phyloP scores from a whole-genome alignment of 2,329 filamentous ascomycete species.

The Dichotomopilus funicola region DNA sequence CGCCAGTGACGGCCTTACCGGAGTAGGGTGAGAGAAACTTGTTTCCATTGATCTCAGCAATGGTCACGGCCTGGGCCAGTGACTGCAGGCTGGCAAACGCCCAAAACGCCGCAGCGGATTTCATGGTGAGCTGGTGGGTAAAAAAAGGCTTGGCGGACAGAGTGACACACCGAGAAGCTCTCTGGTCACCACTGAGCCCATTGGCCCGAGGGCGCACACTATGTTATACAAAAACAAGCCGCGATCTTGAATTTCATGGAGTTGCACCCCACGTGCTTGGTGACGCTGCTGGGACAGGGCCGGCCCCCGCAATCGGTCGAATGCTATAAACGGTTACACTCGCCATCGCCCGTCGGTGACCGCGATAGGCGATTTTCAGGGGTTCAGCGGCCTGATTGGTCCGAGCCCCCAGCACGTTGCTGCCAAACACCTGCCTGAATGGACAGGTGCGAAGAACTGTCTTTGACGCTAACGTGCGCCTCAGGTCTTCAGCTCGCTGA shows the following conservation, averaged over 20 bases:
- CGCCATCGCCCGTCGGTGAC: constrained; percentile 5
- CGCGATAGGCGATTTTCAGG: constrained; percentile 12
- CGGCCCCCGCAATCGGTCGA: too few relatives aligned
- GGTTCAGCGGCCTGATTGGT: constrained; percentile 15
- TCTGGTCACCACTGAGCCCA: not conserved
- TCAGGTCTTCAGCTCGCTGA: not conserved
- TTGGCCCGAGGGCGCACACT: not conserved
- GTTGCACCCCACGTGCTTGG: too few relatives aligned
- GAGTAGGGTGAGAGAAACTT: constrained; percentile 56
- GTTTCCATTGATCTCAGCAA: constrained; percentile 60
- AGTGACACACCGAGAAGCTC: not conserved
- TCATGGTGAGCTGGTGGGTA: constrained; percentile 13
- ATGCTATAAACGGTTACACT: constrained; percentile 1
- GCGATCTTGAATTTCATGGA: not conserved
- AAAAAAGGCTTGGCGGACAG: not conserved
- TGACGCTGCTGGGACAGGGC: too few relatives aligned
- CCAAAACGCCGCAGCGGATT: constrained; percentile 12
- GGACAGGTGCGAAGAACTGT: constrained; percentile 11
- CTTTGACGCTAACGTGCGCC: too few relatives aligned
- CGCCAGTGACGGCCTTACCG: constrained; percentile 48
- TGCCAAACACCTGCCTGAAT: constrained; percentile 19
- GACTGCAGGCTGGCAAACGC: constrained; percentile 20
- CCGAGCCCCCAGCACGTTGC: constrained; percentile 10
- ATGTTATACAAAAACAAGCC: not conserved
- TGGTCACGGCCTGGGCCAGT: constrained; percentile 37